Conservation (phyloP, 805 yeast species). For the Wickerhamiella spandovensis region DNA sequence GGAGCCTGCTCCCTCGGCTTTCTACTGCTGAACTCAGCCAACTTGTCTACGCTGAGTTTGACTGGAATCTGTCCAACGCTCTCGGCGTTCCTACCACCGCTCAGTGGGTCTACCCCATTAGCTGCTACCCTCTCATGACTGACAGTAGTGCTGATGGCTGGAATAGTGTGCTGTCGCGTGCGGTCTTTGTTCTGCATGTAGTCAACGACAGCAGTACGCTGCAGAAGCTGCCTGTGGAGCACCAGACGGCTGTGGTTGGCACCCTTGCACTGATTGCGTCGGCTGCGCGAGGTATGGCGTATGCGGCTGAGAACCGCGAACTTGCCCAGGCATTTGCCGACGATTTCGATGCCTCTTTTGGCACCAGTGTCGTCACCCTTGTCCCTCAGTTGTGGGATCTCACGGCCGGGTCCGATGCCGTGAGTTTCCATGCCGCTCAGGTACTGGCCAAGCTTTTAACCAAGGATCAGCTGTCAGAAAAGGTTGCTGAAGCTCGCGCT, state of each 20-base stretch:
- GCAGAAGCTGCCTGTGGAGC: background rate
- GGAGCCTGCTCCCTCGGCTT: background rate
- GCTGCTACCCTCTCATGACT: background rate
- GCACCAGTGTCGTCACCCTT: background rate
- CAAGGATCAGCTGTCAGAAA: background rate
- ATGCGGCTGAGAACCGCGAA: background rate
- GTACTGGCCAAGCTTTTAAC: background rate
- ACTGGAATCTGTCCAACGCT: background rate
- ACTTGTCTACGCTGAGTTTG: background rate
- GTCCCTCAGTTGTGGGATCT: constrained; percentile 1
- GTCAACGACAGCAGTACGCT: background rate
- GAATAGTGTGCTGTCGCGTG: background rate
- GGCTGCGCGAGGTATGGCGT: background rate
- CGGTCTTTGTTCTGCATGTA: background rate
- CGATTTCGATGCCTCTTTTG: background rate
- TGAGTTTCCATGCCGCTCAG: constrained; percentile 13
- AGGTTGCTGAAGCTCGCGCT: background rate
- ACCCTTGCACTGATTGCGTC: background rate
- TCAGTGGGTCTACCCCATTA: background rate
- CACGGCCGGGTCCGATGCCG: background rate
- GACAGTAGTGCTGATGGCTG: background rate
- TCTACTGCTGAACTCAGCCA: background rate
- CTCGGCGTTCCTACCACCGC: background rate
- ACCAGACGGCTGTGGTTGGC: background rate
- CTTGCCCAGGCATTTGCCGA: background rate